Evolutionary conservation across 1,284 basidiomycete genomes (phyloP), one percentile per base, ranked within the genome.

Genomic region (Boletus smithii): DNA sequence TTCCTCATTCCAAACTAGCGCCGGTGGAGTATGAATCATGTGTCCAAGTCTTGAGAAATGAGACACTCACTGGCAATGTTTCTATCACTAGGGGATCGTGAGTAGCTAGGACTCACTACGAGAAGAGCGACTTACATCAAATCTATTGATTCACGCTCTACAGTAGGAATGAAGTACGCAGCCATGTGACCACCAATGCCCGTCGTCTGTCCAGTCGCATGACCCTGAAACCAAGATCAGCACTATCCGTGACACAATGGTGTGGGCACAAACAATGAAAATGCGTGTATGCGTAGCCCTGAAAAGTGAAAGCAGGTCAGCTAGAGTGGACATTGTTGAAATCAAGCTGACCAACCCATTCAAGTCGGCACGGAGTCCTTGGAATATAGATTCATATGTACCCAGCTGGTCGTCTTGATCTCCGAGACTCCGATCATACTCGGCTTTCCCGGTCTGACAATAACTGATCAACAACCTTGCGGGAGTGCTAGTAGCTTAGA

Each of bases 71-170:
- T 69, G 16, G 81, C 79, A 17, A 86, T 81, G n/a, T 17, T 32
- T 9, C n/a, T 32, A 9, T 32, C 31, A 8, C 31, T 32, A 16
- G 31, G 16, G 8, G 16, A 32, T 8, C 3, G 63, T 87, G 36
- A 52, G 42, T 26, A 18, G 8, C 14, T 35, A 46, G 58, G 56
- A 3, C 4, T 18, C 3, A 26, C 30, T 3, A 29, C 6, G 24
- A 3, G 14, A 18, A 5, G 14, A 11, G 8, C 22, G 7, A 69
- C 81, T 67, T 63, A 89, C 81, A 89, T 83, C 7, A 93, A 70
- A 67, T 97, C 94, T 50, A 97, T 85, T 0, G 88, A 91, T 69
- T 97, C 95, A 54, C 95, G 81, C 69, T 99, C 95, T 1, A 99
- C 94, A 0, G 95, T 99, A 1, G 93, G 92, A 51, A 99, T 95